Conservation (phyloP, 257 asterid genomes). For the Buddleja alternifolia region DNA sequence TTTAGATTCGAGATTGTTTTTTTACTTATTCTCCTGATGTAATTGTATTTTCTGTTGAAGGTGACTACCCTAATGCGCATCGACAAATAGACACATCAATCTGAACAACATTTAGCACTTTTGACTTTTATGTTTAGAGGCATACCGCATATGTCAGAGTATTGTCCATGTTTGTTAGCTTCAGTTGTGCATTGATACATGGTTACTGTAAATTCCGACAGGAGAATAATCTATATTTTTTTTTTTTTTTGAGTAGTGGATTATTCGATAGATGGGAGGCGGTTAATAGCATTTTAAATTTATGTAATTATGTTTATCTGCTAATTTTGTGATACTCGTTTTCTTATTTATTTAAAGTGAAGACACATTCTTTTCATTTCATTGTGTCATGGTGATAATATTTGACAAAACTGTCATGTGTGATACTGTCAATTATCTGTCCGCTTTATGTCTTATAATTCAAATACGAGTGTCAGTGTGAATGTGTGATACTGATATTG, state of each 20-base stretch:
- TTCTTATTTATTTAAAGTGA: conserved; percentile 6
- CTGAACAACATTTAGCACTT: conserved; percentile 1
- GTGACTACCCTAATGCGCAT: conserved; percentile 10
- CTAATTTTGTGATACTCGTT: not conserved
- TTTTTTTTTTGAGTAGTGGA: not conserved
- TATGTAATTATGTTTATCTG: not conserved
- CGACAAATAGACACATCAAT: not conserved
- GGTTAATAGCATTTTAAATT: not conserved
- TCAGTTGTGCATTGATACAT: conserved; percentile 3
- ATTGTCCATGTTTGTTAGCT: not conserved
- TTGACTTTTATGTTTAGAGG: conserved; percentile 4
- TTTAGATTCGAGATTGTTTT: not conserved
- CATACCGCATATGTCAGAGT: not conserved
- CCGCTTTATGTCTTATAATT: conserved; percentile 10
- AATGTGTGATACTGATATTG: conserved; percentile 7
- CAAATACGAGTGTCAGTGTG: conserved; percentile 23
- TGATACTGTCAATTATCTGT: conserved; percentile 4
- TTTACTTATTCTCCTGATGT: not conserved
- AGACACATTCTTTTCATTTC: not conserved
- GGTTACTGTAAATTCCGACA: not conserved
- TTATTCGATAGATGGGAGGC: conserved; percentile 2
- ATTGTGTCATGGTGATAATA: conserved; percentile 14
- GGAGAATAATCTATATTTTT: not conserved
- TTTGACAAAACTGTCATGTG: not conserved
- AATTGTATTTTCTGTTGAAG: conserved; percentile 3